These are phyloP conservation scores for Lactarius quietus DNA, from an alignment of 768 basidiomycete genomes.

Conservation along the genomic window DNA sequence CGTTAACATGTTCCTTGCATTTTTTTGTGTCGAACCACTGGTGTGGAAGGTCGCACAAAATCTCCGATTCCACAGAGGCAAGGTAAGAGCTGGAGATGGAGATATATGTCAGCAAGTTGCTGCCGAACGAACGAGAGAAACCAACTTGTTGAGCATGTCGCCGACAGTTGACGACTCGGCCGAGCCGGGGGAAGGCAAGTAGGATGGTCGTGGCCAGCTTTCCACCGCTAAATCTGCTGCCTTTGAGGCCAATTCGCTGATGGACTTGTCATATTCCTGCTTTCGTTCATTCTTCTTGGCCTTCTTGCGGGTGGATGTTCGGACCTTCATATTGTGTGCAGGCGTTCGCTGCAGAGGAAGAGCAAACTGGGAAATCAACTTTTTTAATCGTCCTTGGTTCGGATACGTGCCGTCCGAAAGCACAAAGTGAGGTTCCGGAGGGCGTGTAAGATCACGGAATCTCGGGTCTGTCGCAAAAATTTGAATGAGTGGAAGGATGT, in stretches of 20 bases:
- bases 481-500: neutral
- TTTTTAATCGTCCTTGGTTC: neutral
- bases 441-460: neutral
- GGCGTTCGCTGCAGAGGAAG: neutral
- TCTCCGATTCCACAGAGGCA: no score
- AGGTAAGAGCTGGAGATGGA: no score
- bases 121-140: no score
- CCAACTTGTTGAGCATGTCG: no score
- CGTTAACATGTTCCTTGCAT: neutral
- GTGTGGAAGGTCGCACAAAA: neutral
- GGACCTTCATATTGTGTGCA: neutral
- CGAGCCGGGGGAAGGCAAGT: no score
- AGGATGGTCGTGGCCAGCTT: no score
- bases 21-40: neutral
- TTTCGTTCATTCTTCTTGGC: neutral
- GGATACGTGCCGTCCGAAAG: slow-evolving; percentile 2
- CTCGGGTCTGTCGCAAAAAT: neutral
- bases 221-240: neutral
- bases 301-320: no score
- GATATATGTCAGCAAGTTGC: no score
- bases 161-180: no score
- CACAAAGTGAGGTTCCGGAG: neutral
- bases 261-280: neutral
- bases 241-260: neutral
- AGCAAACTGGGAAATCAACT: neutral